Conservation (phyloP, 148 eudicot genomes). For the Agrostemma githago region DNA sequence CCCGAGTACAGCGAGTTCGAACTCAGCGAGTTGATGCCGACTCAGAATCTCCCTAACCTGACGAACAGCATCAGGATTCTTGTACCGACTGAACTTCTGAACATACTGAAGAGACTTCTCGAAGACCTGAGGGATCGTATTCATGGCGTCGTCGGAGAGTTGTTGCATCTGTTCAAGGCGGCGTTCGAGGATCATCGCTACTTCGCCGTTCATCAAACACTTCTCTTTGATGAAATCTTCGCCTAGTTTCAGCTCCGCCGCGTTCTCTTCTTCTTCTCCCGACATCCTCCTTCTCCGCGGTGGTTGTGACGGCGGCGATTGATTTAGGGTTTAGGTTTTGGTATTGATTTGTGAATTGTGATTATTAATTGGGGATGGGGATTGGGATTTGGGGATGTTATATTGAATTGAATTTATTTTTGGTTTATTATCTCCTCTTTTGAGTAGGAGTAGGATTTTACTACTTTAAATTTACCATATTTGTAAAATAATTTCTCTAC, state of each 20-base stretch:
- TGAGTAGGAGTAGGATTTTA: too few species aligned
- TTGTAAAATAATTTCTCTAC: too few species aligned
- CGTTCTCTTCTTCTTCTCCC: constrained; percentile 76
- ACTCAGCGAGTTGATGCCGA: constrained; percentile 77
- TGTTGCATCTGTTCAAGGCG: constrained; percentile 81
- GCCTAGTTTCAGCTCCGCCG: constrained; percentile 68
- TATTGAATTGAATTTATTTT: too few species aligned
- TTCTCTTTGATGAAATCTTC: constrained; percentile 95
- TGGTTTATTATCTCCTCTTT: too few species aligned
- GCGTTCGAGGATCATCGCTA: constrained; percentile 71
- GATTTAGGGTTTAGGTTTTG: not conserved
- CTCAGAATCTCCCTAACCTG: constrained; percentile 92
- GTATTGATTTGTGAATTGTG: not conserved
- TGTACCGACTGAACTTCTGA: constrained; percentile 86
- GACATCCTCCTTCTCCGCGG: constrained; percentile 27
- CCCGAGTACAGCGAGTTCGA: constrained; percentile 90
- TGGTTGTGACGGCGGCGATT: not conserved
- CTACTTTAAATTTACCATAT: too few species aligned
- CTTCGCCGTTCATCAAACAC: constrained; percentile 93
- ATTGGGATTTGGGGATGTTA: too few species aligned
- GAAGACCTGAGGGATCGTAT: constrained; percentile 85
- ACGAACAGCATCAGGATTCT: constrained; percentile 82
- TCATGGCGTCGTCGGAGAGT: constrained; percentile 71
- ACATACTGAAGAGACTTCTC: constrained; percentile 92
- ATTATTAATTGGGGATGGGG: not conserved